Evolutionary conservation across 805 yeast genomes (phyloP).

Genomic region (Candida multigemmis): DNA sequence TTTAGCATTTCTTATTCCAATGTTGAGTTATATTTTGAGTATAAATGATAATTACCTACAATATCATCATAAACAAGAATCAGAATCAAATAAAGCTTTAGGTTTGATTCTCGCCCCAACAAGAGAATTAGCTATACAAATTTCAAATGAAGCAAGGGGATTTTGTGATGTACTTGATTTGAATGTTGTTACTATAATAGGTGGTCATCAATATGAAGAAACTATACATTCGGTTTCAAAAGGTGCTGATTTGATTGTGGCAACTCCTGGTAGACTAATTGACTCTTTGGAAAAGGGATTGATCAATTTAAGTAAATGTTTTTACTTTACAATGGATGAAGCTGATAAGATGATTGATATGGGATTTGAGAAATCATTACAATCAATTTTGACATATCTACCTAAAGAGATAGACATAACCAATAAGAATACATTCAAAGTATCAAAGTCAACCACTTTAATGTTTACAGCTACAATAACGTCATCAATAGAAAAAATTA

Average conservation of each 20-base stretch:
- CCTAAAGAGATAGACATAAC: slow-evolving; percentile 26
- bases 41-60: slow-evolving; percentile 23
- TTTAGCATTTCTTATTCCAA: slow-evolving; percentile 69
- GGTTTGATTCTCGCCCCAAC: slow-evolving; percentile 84
- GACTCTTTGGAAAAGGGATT: slow-evolving; percentile 71
- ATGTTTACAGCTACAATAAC: slow-evolving; percentile 97
- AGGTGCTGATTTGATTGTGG: slow-evolving; percentile 68
- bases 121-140: slow-evolving; percentile 88
- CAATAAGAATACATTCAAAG: slow-evolving; percentile 30
- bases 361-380: slow-evolving; percentile 83
- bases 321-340: slow-evolving; percentile 77
- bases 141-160: slow-evolving; percentile 54
- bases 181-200: slow-evolving; percentile 62
- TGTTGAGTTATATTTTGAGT: slow-evolving; percentile 41
- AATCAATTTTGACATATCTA: slow-evolving; percentile 46
- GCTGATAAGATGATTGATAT: slow-evolving; percentile 94
- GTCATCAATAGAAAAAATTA: slow-evolving; percentile 55
- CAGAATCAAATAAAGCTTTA: slow-evolving; percentile 56
- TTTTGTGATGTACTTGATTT: slow-evolving; percentile 34
- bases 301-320: slow-evolving; percentile 50
- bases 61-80: slow-evolving; percentile 34
- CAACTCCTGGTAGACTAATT: slow-evolving; percentile 88
- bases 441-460: slow-evolving; percentile 50
- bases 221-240: slow-evolving; percentile 49
- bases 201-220: slow-evolving; percentile 81